Base-by-base conservation (phyloP, 2,329 filamentous ascomycete genomes). In the Salinomyces thailandicus region DNA sequence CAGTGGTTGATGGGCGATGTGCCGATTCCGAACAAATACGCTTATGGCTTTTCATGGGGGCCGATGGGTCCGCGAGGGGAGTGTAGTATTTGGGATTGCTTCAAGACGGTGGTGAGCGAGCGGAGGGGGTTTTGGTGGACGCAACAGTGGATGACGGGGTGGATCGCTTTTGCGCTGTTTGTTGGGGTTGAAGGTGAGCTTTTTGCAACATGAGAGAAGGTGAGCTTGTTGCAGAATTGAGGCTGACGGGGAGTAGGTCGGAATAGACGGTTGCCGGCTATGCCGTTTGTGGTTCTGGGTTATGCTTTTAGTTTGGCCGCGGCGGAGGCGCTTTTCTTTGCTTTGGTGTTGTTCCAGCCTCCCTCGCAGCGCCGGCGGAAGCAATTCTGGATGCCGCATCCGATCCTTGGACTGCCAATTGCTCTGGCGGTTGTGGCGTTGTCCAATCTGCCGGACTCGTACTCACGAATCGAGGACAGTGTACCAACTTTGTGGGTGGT, bases 371-470 rank as follows among this genome's bases (percentile, higher is more conserved):
- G 17, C 9, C 18, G 14, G n/a, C 12, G 20, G n/a, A 24, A 24
- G 20, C 20, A 24, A n/a, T 7, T 7, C 20, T 28, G 20, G 11
- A n/a, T 9, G 17, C 31, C 28, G 9, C 28, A 15, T 13, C 14
- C 13, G 5, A 55, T 72, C 9, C 60, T 71, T 17, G 67, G 7
- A n/a, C 20, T 24, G 20, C 20, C 20, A 7, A 24, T 24, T 24
- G 20, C n/a, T 24, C 7, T n/a, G 7, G 20, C 7, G n/a, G n/a
- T 24, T 7, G 20, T n/a, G 7, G 20, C 7, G 7, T n/a, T 24
- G 7, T 7, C 20, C 20, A 7, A n/a, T n/a, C n/a, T 24, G 20
- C 20, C 20, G 7, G n/a, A n/a, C 7, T 7, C 20, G 7, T 24
- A 24, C 20, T 24, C 7, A n/a, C 7, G n/a, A 7, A 24, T 24